A percentile compares a stretch with the other conserved stretches of the same genome.
These are phyloP conservation scores for Endocalyx cinctus DNA, from an alignment of 2,329 filamentous ascomycete species.

Conservation along the genomic window DNA sequence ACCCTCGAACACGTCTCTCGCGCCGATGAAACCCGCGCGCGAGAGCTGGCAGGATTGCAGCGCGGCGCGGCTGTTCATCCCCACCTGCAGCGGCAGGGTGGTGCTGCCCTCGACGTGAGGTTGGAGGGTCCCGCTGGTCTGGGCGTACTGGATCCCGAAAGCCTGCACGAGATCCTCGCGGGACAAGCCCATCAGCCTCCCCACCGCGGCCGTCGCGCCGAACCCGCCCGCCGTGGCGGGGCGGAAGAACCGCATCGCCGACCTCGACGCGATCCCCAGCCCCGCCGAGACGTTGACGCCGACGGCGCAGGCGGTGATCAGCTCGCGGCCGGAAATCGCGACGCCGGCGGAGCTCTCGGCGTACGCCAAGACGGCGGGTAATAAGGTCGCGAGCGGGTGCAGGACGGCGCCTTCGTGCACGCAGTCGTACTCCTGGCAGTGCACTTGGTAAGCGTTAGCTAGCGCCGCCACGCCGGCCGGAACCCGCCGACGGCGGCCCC, in stretches of 20 bases:
- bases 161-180: conserved; percentile 4
- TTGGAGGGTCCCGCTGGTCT: conserved; percentile 8
- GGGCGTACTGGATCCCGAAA: conserved; percentile 7
- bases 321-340: conserved; percentile 5
- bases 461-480: conserved; percentile 5
- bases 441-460: conserved; percentile 6
- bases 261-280: conserved; percentile 5
- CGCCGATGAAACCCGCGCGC: neutral
- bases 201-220: conserved; percentile 5
- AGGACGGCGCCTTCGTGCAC: conserved; percentile 7
- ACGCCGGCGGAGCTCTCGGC: conserved; percentile 2
- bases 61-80: conserved; percentile 6
- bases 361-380: conserved; percentile 5
- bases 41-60: conserved; percentile 6
- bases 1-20: conserved; percentile 5
- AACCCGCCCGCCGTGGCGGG: conserved; percentile 6
- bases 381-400: conserved; percentile 6
- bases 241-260: conserved; percentile 6
- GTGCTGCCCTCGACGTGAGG: conserved; percentile 7
- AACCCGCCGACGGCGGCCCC: conserved; percentile 2
- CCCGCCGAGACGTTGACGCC: conserved; percentile 7
- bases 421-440: conserved; percentile 9
- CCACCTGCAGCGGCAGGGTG: conserved; percentile 5
- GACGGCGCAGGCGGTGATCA: conserved; percentile 7
- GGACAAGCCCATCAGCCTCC: conserved; percentile 3